Base-by-base conservation (phyloP, 2,329 filamentous ascomycete species). In the Moelleriella libera region DNA sequence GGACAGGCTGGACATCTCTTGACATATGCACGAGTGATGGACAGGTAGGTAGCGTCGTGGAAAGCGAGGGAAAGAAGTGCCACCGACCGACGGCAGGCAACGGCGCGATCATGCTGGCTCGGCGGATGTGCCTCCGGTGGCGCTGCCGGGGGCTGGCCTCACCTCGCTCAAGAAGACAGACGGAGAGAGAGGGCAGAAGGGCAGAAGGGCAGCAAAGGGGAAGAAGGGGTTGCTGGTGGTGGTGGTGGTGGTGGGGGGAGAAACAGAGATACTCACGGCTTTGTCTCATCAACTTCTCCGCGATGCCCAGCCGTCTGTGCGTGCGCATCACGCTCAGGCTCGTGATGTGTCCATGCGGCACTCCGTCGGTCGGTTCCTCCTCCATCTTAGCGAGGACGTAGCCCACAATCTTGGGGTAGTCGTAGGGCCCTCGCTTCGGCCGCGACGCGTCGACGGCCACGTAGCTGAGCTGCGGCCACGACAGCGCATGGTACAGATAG, bases 381-480 rank as follows among this genome's bases (percentile, higher is more conserved):
- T 98, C 92, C 89, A 98, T 98, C 76, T 98, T 98, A 46, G 92
- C 92, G 30, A 98, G 81, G n/a, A 98, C 92, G 63, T 98, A 98
- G 58, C 92, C 92, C 29, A 98, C 92, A 51, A 98, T 94, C 68
- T 96, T 94, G 55, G 92, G 92, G 58, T 94, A 92, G 65, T 94
- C 85, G 66, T 90, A 85, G 44, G 83, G 82, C 0, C 82, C 80
- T 63, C 83, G 83, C 57, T 77, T 77, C 34, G 88, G 85, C 37
- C 88, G 80, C 21, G 84, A 85, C 49, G 89, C 82, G 66, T 97
- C 90, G 58, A 98, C 88, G 57, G 92, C 92, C 49, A 98, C 90
- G 68, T 89, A 97, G 68, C 84, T 90, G 54, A 98, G 80, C 69
- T 97, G 90, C 43, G 92, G 92, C 92, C 92, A 98, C 58, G 88